These are phyloP conservation scores for Tylopilus balloui DNA, from an alignment of 768 basidiomycete genomes.

Conservation along the genomic window DNA sequence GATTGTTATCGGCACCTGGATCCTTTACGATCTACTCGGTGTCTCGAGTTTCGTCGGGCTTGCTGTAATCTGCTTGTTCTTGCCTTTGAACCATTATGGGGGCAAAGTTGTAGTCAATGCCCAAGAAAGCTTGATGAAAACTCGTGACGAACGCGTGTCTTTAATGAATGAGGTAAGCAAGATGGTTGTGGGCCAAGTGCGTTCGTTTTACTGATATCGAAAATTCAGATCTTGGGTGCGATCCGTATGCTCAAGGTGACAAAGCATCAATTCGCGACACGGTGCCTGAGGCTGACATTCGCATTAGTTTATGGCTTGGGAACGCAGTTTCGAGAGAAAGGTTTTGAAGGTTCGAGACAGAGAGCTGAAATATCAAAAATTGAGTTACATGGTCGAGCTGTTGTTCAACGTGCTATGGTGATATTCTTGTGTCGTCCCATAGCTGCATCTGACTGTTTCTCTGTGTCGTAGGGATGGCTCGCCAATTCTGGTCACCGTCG, in stretches of 20 bases:
- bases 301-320: constrained; percentile 87
- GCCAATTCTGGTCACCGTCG: constrained; percentile 55
- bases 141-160: constrained; percentile 83
- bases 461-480: constrained; percentile 39
- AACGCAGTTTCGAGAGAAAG: constrained; percentile 78
- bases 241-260: constrained; percentile 83
- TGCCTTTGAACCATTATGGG: constrained; percentile 81
- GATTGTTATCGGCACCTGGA: constrained; percentile 65
- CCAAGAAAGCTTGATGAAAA: constrained; percentile 87
- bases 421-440: not conserved
- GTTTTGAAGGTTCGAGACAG: constrained; percentile 71
- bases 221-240: constrained; percentile 62
- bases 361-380: constrained; percentile 78
- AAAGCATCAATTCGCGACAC: not conserved
- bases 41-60: constrained; percentile 76
- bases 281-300: not conserved
- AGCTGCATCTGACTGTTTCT: not conserved
- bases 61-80: constrained; percentile 63
- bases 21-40: constrained; percentile 77
- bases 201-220: not conserved
- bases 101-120: constrained; percentile 73
- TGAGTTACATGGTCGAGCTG: constrained; percentile 86
- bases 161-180: constrained; percentile 77
- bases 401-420: constrained; percentile 55
- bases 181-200: not conserved